Percentiles rank a stretch among this genome's conserved stretches.
Evolutionary conservation across 129 eudicot genomes (phyloP).

Genomic region (Artemisia annua): DNA sequence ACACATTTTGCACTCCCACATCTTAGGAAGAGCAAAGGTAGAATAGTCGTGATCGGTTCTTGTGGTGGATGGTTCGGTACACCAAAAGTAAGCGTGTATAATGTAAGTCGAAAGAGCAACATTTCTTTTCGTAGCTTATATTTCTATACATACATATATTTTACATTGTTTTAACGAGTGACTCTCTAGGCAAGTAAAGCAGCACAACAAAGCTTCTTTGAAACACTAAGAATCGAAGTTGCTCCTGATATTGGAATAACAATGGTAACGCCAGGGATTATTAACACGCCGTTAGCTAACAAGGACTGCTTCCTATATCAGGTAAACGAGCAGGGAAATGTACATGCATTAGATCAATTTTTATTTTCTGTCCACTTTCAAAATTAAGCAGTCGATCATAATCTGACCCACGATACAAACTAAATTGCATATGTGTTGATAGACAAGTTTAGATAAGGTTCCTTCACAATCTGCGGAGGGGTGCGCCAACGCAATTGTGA

Average conservation of each 20-base stretch:
- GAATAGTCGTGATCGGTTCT: constrained; percentile 55
- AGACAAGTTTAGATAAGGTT: constrained; percentile 24
- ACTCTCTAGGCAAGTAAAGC: constrained; percentile 65
- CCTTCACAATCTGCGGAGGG: constrained; percentile 23
- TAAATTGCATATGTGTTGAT: constrained; percentile 2
- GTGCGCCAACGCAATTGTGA: constrained; percentile 29
- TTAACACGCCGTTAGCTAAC: constrained; percentile 51
- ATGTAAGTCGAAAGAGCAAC: constrained; percentile 28
- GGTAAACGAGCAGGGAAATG: constrained; percentile 25
- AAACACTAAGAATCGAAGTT: constrained; percentile 63
- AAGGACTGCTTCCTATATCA: constrained; percentile 32
- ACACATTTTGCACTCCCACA: constrained; percentile 64
- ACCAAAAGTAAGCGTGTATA: constrained; percentile 54
- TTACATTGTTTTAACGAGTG: background rate
- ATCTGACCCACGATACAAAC: background rate
- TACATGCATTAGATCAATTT: too few species aligned
- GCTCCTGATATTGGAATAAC: constrained; percentile 59
- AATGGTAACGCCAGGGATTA: constrained; percentile 55
- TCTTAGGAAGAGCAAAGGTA: constrained; percentile 56
- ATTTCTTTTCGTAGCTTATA: background rate
- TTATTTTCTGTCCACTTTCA: background rate
- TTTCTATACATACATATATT: background rate
- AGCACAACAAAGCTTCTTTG: constrained; percentile 64
- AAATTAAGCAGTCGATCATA: background rate
- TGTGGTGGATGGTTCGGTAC: constrained; percentile 49